Evolutionary conservation across 2,329 filamentous ascomycete genomes (phyloP).

Genomic region (Fusarium decemcellulare): DNA sequence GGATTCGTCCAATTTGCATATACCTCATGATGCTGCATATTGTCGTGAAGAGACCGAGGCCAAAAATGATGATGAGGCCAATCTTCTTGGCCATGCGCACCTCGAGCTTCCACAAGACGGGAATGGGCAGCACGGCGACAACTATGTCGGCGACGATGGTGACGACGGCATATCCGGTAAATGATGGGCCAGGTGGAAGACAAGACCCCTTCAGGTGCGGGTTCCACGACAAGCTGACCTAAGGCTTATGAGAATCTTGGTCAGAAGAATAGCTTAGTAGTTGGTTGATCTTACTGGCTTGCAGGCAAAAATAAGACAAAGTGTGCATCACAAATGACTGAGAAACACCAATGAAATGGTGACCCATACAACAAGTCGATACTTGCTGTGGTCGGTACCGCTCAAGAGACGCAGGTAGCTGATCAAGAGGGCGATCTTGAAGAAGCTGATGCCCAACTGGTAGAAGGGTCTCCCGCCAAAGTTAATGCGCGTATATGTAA

Average conservation of each 20-base stretch:
- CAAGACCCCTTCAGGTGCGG: constrained; percentile 57
- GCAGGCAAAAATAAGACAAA: constrained; percentile 66
- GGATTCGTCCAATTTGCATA: constrained; percentile 64
- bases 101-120: constrained; percentile 63
- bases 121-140: constrained; percentile 65
- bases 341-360: constrained; percentile 60
- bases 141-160: constrained; percentile 66
- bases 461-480: constrained; percentile 69
- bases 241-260: neutral
- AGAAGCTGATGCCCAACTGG: constrained; percentile 68
- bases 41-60: constrained; percentile 68
- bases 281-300: constrained; percentile 55
- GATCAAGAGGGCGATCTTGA: constrained; percentile 68
- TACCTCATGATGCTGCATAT: constrained; percentile 68
- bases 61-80: constrained; percentile 65
- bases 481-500: constrained; percentile 64
- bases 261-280: neutral
- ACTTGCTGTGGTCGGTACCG: constrained; percentile 61
- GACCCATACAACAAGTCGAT: constrained; percentile 60
- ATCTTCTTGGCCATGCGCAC: constrained; percentile 64
- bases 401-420: constrained; percentile 66
- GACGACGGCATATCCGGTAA: constrained; percentile 66
- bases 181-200: constrained; percentile 61
- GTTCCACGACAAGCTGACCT: constrained; percentile 63
- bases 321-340: constrained; percentile 63